phyloP scores from a whole-genome alignment of 2,329 filamentous ascomycete species.

The Cercospora sp. region DNA sequence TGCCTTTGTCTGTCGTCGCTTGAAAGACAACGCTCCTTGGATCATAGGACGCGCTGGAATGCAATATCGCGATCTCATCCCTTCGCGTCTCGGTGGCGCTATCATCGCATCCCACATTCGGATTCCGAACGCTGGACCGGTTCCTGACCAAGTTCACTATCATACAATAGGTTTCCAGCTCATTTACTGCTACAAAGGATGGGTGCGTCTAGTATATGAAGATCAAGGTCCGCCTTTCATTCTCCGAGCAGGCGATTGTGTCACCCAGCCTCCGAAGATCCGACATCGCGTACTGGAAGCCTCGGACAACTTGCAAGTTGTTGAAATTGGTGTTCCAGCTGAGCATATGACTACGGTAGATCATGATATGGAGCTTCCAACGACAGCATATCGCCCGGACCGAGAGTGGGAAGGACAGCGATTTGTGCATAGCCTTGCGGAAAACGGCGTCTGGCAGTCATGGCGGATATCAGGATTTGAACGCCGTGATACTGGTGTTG shows the following conservation, averaged over 20 bases:
- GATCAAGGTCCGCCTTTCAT: conserved; percentile 22
- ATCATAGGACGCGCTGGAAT: conserved; percentile 21
- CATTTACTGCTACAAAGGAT: conserved; percentile 21
- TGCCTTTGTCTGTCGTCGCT: conserved; percentile 9
- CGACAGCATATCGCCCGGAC: not conserved
- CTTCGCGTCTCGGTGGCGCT: conserved; percentile 20
- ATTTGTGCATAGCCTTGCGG: conserved; percentile 17
- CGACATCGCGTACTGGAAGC: conserved; percentile 19
- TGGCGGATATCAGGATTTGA: conserved; percentile 20
- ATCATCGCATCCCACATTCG: conserved; percentile 25
- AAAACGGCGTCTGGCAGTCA: conserved; percentile 14
- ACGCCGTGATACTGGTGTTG: conserved; percentile 17
- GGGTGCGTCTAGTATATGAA: conserved; percentile 22
- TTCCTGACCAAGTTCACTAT: conserved; percentile 21
- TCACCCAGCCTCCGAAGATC: conserved; percentile 22
- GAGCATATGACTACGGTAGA: conserved; percentile 22
- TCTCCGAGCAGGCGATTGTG: conserved; percentile 21
- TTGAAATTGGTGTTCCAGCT: conserved; percentile 22
- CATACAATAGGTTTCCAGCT: conserved; percentile 21
- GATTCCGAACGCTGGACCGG: conserved; percentile 19
- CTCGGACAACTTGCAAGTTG: conserved; percentile 17
- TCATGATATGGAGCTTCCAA: conserved; percentile 17
- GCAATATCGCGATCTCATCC: conserved; percentile 22
- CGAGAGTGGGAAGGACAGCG: conserved; percentile 22
- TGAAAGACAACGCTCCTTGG: conserved; percentile 19